Evolutionary conservation across 805 yeast species (phyloP).

Genomic region (Sugiyamaella lignohabitans): DNA sequence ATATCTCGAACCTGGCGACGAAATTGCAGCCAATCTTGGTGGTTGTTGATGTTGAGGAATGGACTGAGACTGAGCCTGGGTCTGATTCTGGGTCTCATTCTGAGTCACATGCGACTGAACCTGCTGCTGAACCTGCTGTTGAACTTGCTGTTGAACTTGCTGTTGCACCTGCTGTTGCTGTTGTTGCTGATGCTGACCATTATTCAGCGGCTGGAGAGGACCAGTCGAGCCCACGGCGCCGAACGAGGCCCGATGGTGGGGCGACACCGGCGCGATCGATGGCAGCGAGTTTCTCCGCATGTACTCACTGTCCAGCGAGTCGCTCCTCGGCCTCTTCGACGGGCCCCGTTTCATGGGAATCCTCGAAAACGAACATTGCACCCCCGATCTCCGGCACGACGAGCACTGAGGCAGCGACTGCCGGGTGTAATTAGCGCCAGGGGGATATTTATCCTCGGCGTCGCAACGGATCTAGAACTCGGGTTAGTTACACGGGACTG

Average conservation of each 20-base stretch:
- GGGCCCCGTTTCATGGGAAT: conserved; percentile 60
- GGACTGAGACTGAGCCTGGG: too few species aligned
- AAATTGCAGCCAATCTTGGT: conserved; percentile 1
- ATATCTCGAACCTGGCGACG: conserved; percentile 4
- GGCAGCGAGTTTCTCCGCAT: neutral
- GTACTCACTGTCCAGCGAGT: neutral
- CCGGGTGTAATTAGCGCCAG: conserved; percentile 28
- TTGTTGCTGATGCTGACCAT: too few species aligned
- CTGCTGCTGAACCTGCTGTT: conserved; percentile 4
- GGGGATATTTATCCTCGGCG: conserved; percentile 25
- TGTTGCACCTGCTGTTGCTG: too few species aligned
- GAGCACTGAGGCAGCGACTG: conserved; percentile 36
- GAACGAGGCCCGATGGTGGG: neutral
- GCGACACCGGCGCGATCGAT: neutral
- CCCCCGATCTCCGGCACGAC: conserved; percentile 47
- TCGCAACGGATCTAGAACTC: conserved; percentile 38
- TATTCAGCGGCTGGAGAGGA: neutral
- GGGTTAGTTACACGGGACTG: too few species aligned
- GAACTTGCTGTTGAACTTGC: too few species aligned
- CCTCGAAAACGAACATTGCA: conserved; percentile 48
- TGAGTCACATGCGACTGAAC: neutral
- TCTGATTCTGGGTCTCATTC: too few species aligned
- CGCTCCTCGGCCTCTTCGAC: conserved; percentile 37
- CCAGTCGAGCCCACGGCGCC: neutral
- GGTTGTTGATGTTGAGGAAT: neutral